phyloP scores from a whole-genome alignment of 2,329 filamentous ascomycete genomes.

The Colletotrichum gigasporum region DNA sequence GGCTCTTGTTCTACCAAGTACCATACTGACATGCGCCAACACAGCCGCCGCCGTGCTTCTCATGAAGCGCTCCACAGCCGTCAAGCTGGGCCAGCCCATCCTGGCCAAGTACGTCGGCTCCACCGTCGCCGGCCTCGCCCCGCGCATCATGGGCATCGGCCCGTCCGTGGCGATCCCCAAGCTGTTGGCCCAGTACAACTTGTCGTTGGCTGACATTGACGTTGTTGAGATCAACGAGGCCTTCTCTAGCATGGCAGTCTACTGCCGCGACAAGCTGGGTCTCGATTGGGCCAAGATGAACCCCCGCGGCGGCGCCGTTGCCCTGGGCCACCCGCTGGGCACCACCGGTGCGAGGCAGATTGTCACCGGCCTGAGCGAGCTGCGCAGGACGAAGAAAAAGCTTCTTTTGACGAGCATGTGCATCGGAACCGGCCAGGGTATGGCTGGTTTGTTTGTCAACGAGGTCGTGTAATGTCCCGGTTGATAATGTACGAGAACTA shows the following conservation, averaged over 20 bases:
- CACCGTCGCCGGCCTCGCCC: conserved; percentile 88
- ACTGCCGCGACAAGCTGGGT: conserved; percentile 80
- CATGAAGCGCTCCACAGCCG: conserved; percentile 93
- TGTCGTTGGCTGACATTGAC: conserved; percentile 85
- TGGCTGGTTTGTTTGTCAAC: conserved; percentile 74
- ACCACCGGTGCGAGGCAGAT: conserved; percentile 83
- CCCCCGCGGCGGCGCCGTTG: conserved; percentile 82
- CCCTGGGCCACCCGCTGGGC: conserved; percentile 84
- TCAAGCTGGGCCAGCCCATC: conserved; percentile 89
- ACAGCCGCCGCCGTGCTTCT: conserved; percentile 86
- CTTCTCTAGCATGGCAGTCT: conserved; percentile 97
- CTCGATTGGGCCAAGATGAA: conserved; percentile 83
- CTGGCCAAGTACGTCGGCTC: conserved; percentile 94
- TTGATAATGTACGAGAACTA: conserved; percentile 12
- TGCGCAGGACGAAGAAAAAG: conserved; percentile 87
- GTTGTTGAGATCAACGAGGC: conserved; percentile 97
- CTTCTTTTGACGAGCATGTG: conserved; percentile 93
- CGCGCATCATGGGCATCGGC: conserved; percentile 96
- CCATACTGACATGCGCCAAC: conserved; percentile 8
- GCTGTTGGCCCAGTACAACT: conserved; percentile 81
- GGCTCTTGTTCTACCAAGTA: too few species aligned
- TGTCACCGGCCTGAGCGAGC: conserved; percentile 89
- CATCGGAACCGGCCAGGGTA: conserved; percentile 75
- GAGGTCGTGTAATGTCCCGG: conserved; percentile 46
- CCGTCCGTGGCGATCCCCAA: conserved; percentile 81